Percentiles rank a stretch among this genome's conserved stretches.
These are phyloP conservation scores for Mycogone perniciosa DNA, from an alignment of 2,329 filamentous ascomycete species.

Conservation along the genomic window DNA sequence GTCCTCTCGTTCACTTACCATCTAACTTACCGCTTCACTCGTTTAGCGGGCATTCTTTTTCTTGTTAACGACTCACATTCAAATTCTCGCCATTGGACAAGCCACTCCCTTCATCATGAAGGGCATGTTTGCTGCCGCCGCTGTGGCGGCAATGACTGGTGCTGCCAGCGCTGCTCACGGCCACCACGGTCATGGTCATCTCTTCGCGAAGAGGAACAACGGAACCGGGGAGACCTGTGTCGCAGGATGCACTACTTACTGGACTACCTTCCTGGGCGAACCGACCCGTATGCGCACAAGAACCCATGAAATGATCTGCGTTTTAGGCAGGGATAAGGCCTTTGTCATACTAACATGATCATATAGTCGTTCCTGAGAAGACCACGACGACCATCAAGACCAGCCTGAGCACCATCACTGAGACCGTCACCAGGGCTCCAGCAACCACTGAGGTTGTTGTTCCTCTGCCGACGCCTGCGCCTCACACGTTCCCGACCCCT, in stretches of 20 bases:
- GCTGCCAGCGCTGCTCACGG: constrained; percentile 50
- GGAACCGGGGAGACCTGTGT: constrained; percentile 44
- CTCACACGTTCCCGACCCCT: constrained; percentile 54
- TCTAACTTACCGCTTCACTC: constrained; percentile 69
- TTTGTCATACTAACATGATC: constrained; percentile 15
- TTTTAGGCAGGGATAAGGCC: background rate
- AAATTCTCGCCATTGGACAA: constrained; percentile 2
- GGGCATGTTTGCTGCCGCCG: constrained; percentile 60
- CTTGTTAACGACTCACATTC: constrained; percentile 7
- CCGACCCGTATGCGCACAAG: constrained; percentile 48
- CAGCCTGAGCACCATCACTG: constrained; percentile 12
- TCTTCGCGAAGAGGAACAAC: constrained; percentile 47
- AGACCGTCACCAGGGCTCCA: constrained; percentile 17
- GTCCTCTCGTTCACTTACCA: constrained; percentile 41
- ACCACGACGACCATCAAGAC: constrained; percentile 16
- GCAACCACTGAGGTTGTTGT: constrained; percentile 38
- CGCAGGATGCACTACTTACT: constrained; percentile 65
- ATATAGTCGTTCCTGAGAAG: constrained; percentile 31
- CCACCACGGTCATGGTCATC: constrained; percentile 54
- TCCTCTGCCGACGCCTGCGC: constrained; percentile 46
- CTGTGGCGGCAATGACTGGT: constrained; percentile 53
- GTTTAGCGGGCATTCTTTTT: constrained; percentile 77
- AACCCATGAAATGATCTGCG: background rate
- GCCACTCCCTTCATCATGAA: constrained; percentile 57
- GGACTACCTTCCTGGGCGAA: constrained; percentile 62